phyloP scores from a whole-genome alignment of 139 green algal genomes.

The Haematococcus lacustris region DNA sequence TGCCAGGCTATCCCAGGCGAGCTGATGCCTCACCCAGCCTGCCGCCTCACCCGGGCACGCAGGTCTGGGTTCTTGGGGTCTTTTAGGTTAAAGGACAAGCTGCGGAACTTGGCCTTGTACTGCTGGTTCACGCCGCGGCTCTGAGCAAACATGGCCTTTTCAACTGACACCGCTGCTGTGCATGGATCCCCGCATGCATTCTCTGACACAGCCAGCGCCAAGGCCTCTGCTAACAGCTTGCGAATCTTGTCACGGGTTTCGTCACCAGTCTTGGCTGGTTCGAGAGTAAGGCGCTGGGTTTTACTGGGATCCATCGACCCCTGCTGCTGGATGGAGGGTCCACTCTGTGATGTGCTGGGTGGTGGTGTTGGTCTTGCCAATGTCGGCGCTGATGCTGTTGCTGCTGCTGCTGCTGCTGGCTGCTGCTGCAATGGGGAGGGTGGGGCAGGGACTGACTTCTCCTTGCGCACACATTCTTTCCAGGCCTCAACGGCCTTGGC shows the following conservation, averaged over 20 bases:
- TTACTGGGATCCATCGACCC: too few relatives aligned
- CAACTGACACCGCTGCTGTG: neutral
- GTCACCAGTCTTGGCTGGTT: constrained; percentile 28
- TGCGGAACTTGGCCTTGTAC: constrained; percentile 91
- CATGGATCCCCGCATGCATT: constrained; percentile 7
- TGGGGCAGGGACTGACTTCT: too few relatives aligned
- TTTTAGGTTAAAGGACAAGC: constrained; percentile 93
- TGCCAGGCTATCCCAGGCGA: too few relatives aligned
- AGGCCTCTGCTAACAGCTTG: constrained; percentile 35
- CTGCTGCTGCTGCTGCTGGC: constrained; percentile 9
- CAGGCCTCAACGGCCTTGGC: constrained; percentile 52
- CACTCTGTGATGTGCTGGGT: too few relatives aligned
- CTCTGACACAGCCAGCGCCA: constrained; percentile 18
- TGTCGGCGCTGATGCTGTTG: too few relatives aligned
- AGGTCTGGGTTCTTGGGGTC: constrained; percentile 82
- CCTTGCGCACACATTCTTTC: constrained; percentile 58
- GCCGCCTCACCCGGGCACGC: constrained; percentile 33
- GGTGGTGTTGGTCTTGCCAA: too few relatives aligned
- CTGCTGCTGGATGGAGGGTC: too few relatives aligned
- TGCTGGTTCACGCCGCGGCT: constrained; percentile 48
- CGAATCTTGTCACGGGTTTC: constrained; percentile 50
- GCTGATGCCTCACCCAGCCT: too few relatives aligned
- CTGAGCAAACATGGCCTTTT: constrained; percentile 34
- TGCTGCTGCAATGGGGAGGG: neutral
- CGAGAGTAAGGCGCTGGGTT: neutral